Evolutionary conservation across 1,284 basidiomycete genomes (phyloP).

Genomic region (Tremellales sp.): DNA sequence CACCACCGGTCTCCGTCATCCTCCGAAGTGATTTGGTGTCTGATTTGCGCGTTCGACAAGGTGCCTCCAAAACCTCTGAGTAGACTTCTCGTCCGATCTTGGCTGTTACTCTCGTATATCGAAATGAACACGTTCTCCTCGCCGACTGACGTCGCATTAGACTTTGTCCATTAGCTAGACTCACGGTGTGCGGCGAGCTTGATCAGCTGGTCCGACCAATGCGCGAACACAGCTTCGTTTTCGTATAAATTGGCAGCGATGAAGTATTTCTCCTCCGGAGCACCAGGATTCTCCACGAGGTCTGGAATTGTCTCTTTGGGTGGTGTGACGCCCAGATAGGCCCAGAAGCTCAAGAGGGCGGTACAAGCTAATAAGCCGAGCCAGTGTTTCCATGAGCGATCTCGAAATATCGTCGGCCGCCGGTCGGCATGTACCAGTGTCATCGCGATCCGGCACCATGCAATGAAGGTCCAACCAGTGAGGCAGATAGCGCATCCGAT

Average conservation of each 20-base stretch:
- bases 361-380: slow-evolving; percentile 10
- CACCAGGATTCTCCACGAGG: slow-evolving; percentile 5
- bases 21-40: slow-evolving; percentile 45
- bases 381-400: slow-evolving; percentile 1
- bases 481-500: slow-evolving; percentile 14
- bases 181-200: slow-evolving; percentile 24
- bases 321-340: slow-evolving; percentile 16
- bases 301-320: slow-evolving; percentile 10
- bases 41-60: slow-evolving; percentile 41
- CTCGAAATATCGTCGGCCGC: slow-evolving; percentile 1
- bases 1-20: slow-evolving; percentile 30
- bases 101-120: slow-evolving; percentile 57
- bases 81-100: slow-evolving; percentile 51
- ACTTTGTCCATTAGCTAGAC: no score
- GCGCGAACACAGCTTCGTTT: slow-evolving; percentile 25
- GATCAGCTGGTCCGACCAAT: slow-evolving; percentile 20
- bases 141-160: no score
- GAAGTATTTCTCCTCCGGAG: slow-evolving; percentile 17
- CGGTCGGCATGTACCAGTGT: slow-evolving; percentile 3
- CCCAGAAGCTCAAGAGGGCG: slow-evolving; percentile 15
- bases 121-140: slow-evolving; percentile 56
- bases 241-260: slow-evolving; percentile 38
- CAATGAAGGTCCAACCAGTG: slow-evolving; percentile 15
- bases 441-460: slow-evolving; percentile 13
- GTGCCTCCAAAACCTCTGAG: slow-evolving; percentile 46